Evolutionary conservation across 768 basidiomycete genomes (phyloP), one percentile per base, ranked within the genome.

Genomic region (Pulveroboletus sp.): DNA sequence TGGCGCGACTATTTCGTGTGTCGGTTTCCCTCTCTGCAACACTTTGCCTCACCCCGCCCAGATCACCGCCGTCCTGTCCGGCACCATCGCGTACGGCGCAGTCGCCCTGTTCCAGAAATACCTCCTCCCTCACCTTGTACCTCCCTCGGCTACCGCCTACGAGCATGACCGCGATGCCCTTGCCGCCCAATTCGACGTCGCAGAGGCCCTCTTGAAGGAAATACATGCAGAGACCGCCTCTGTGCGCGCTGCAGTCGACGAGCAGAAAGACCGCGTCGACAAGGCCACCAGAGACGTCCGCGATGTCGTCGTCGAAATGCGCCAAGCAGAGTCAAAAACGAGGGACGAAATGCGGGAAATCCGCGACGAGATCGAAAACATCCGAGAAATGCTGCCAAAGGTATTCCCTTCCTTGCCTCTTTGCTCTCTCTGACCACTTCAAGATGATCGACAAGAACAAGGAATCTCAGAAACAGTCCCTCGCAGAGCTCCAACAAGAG

Each of bases 1-100:
- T 99, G 97, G 97, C 77, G 94, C 49, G 97, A 99, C 70, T 92
- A 95, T 68, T 99, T 98, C 66, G 94, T 94, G 63, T 62, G 90
- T 73, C 12, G n/a, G n/a, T 16, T 5, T n/a, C 11, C 34, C 39
- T 14, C 42, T 29, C 14, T 24, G 0, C 4, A 9, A 12, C 2
- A 2, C 19, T 56, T 64, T 57, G 57, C 51, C 67, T 60, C 60
- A 51, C 13, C 27, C 29, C 23, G 17, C 7, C 8, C 62, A 97
- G 94, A 94, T 99, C 60, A 91, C 94, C 65, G 85, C 87, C 12
- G 86, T 97, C 29, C 74, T 98, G 16, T 94, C 94, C 35, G 94
- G 95, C 2, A 80, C 87, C 6, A 70, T 94, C 6, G 79, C 83
- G 8, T 97, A 90, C 63, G 87, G 90, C 5, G 83, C 90, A 12